Percentiles rank a stretch among this genome's conserved stretches.
Conservation (phyloP, 176 grass and related monocot genomes). For the Zoysia pacifica region DNA sequence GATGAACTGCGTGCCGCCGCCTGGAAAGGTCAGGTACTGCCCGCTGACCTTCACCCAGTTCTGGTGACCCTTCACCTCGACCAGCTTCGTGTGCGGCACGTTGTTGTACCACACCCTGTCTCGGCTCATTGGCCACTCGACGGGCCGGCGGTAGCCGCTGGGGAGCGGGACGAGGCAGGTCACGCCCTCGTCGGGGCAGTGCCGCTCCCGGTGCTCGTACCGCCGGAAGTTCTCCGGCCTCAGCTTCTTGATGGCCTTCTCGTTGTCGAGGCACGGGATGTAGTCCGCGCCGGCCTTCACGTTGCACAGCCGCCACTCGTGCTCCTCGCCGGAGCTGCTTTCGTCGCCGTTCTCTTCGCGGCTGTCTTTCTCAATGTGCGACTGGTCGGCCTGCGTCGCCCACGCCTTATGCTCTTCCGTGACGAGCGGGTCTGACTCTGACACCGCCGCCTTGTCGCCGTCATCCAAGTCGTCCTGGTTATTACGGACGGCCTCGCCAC, state of each 20-base stretch:
- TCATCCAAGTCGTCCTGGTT: slow-evolving; percentile 15
- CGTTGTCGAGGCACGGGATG: slow-evolving; percentile 96
- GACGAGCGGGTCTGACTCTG: slow-evolving; percentile 17
- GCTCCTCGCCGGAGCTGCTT: background rate
- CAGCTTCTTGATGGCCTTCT: slow-evolving; percentile 87
- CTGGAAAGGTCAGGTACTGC: slow-evolving; percentile 84
- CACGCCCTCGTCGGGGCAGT: slow-evolving; percentile 84
- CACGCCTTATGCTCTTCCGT: slow-evolving; percentile 46
- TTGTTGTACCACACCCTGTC: slow-evolving; percentile 94
- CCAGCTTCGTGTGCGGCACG: slow-evolving; percentile 93
- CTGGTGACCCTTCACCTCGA: slow-evolving; percentile 93
- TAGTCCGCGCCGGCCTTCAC: slow-evolving; percentile 68
- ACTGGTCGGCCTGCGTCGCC: slow-evolving; percentile 74
- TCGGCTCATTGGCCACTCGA: slow-evolving; percentile 87
- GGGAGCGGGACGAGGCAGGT: slow-evolving; percentile 77
- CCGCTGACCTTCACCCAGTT: slow-evolving; percentile 98
- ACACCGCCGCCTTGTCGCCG: slow-evolving; percentile 23
- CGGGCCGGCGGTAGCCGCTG: slow-evolving; percentile 57
- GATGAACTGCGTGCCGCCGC: slow-evolving; percentile 98
- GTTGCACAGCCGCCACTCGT: slow-evolving; percentile 73
- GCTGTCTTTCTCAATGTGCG: slow-evolving; percentile 69
- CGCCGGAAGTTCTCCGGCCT: slow-evolving; percentile 73
- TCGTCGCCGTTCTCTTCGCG: slow-evolving; percentile 33
- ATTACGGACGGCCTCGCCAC: slow-evolving; percentile 2
- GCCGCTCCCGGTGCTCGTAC: slow-evolving; percentile 82